These are phyloP conservation scores for Diaporthe longicolla DNA, from an alignment of 2,329 filamentous ascomycete genomes.

Conservation along the genomic window DNA sequence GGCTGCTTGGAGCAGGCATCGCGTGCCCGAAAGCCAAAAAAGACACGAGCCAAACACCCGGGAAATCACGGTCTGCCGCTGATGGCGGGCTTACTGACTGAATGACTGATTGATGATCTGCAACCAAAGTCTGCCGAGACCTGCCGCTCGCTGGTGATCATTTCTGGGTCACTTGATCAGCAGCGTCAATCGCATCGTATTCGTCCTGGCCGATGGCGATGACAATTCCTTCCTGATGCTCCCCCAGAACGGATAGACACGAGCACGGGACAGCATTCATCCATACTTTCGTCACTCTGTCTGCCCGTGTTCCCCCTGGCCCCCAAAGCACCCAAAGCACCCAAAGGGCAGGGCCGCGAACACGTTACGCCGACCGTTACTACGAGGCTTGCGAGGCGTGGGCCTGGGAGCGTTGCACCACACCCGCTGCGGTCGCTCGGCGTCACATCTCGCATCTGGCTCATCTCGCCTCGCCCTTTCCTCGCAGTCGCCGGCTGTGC, in stretches of 20 bases:
- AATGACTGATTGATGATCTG: background rate
- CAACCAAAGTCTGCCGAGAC: conserved; percentile 5
- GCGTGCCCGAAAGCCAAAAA: background rate
- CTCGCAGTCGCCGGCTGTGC: conserved; percentile 24
- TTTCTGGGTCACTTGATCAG: conserved; percentile 33
- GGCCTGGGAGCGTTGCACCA: conserved; percentile 4
- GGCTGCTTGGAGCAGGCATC: background rate
- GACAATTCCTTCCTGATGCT: conserved; percentile 20
- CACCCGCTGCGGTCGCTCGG: conserved; percentile 13
- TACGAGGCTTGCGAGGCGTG: conserved; percentile 24
- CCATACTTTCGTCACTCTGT: too few relatives aligned
- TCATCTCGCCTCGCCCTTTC: conserved; percentile 25
- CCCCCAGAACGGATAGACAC: conserved; percentile 17
- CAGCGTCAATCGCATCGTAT: conserved; percentile 32
- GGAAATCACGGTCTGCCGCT: conserved; percentile 18
- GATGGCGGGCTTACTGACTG: background rate
- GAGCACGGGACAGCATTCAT: conserved; percentile 10
- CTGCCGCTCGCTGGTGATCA: conserved; percentile 33
- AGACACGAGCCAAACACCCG: background rate
- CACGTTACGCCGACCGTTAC: conserved; percentile 30
- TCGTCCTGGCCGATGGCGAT: conserved; percentile 32
- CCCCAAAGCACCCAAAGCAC: background rate
- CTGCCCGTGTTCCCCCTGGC: background rate
- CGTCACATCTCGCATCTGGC: conserved; percentile 32
- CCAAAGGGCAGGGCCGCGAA: background rate